Conservation (phyloP, 129 eudicot genomes). For the carrot (Daucus carota) region DNA sequence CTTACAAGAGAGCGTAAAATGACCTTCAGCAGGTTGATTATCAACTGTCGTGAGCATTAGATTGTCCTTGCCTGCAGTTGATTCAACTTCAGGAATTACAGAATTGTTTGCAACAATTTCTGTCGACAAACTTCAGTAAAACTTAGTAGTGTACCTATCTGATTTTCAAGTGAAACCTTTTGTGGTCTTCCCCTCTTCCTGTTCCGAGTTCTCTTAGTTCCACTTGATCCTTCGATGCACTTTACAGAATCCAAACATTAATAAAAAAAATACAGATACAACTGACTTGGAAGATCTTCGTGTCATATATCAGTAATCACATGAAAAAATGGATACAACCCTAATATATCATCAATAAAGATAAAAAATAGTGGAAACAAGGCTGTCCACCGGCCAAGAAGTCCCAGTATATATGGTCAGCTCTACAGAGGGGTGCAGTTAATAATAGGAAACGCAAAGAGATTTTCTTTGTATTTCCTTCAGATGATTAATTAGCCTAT, state of each 20-base stretch:
- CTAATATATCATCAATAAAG: no score
- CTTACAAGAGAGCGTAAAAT: background rate
- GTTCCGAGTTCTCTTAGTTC: background rate
- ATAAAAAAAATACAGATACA: background rate
- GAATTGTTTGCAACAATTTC: background rate
- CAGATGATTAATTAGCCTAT: no score
- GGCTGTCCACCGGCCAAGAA: no score
- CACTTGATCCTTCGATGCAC: slow-evolving; percentile 12
- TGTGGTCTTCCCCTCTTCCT: slow-evolving; percentile 16
- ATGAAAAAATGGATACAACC: background rate
- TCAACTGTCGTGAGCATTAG: background rate
- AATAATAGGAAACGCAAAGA: no score
- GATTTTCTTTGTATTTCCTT: no score
- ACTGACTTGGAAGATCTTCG: background rate
- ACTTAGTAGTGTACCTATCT: slow-evolving; percentile 9
- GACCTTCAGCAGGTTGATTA: background rate
- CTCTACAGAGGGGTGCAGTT: no score
- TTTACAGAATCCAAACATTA: background rate
- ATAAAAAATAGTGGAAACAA: no score
- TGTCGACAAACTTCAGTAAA: background rate
- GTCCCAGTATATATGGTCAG: no score
- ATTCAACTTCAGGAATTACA: background rate
- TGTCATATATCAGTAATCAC: background rate
- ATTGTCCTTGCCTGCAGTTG: background rate
- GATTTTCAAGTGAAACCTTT: background rate